Conservation (phyloP, 148 eudicot genomes). For the Cornus florida region DNA sequence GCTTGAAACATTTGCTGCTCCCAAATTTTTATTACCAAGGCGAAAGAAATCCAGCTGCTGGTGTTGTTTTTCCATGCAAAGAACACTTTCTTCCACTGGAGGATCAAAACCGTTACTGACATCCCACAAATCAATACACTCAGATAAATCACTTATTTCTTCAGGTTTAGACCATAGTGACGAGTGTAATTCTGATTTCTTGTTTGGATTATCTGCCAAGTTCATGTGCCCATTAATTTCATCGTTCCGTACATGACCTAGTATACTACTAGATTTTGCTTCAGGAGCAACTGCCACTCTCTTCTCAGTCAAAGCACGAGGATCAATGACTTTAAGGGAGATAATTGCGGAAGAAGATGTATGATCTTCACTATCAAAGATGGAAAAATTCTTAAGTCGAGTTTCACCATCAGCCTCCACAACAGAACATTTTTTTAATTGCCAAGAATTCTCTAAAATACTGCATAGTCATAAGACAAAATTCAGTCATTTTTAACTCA, state of each 20-base stretch:
- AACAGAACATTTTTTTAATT: conserved; percentile 32
- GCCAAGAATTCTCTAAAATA: conserved; percentile 26
- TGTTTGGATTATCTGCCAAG: no score
- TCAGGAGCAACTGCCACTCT: conserved; percentile 23
- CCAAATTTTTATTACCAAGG: conserved; percentile 35
- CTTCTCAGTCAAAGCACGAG: conserved; percentile 45
- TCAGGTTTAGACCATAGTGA: conserved; percentile 26
- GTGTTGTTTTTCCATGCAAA: conserved; percentile 62
- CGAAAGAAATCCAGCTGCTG: conserved; percentile 52
- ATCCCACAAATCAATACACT: conserved; percentile 70
- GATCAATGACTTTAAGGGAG: conserved; percentile 62
- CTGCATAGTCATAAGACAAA: conserved; percentile 32
- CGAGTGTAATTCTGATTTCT: conserved; percentile 17
- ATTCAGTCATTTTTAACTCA: background rate
- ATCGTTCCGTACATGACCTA: conserved; percentile 17
- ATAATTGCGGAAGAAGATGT: conserved; percentile 35
- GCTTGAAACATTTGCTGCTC: conserved; percentile 12
- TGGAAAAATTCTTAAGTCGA: conserved; percentile 24
- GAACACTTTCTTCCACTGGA: conserved; percentile 71
- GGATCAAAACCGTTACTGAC: conserved; percentile 49
- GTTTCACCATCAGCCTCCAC: conserved; percentile 27
- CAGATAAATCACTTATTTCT: conserved; percentile 19
- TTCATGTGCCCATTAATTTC: conserved; percentile 8
- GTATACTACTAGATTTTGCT: conserved; percentile 9
- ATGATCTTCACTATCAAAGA: conserved; percentile 14